Evolutionary conservation across 768 basidiomycete genomes (phyloP).

Genomic region (Austroboletus eburneus): DNA sequence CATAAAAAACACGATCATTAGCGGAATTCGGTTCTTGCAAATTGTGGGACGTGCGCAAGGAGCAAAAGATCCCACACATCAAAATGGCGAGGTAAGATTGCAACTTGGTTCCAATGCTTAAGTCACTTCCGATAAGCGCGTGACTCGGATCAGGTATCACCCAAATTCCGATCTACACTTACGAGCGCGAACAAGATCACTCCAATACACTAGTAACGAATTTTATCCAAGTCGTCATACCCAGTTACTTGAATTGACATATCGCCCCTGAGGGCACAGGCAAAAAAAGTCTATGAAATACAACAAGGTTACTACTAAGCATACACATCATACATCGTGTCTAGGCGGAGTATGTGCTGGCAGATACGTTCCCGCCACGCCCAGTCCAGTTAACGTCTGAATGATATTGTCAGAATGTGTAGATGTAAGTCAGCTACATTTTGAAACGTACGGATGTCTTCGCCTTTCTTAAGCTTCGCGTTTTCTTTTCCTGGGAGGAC

Average conservation of each 20-base stretch:
- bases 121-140: too few species aligned
- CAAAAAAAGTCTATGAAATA: constrained; percentile 15
- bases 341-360: constrained; percentile 76
- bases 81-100: neutral
- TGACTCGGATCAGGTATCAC: too few species aligned
- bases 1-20: constrained; percentile 15
- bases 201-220: too few species aligned
- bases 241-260: constrained; percentile 13
- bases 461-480: constrained; percentile 66
- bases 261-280: neutral
- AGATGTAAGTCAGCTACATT: neutral
- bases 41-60: constrained; percentile 26
- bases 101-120: too few species aligned
- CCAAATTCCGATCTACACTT: too few species aligned
- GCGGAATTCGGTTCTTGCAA: neutral
- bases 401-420: constrained; percentile 1
- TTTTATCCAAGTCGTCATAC: too few species aligned
- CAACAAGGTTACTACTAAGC: constrained; percentile 1
- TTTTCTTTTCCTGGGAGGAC: constrained; percentile 92
- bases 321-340: neutral
- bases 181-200: too few species aligned
- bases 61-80: constrained; percentile 75
- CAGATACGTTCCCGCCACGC: constrained; percentile 91
- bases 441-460: constrained; percentile 78
- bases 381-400: constrained; percentile 98